phyloP scores from a whole-genome alignment of 192 early-diverging fungal genomes.

The Linnemannia zychae region DNA sequence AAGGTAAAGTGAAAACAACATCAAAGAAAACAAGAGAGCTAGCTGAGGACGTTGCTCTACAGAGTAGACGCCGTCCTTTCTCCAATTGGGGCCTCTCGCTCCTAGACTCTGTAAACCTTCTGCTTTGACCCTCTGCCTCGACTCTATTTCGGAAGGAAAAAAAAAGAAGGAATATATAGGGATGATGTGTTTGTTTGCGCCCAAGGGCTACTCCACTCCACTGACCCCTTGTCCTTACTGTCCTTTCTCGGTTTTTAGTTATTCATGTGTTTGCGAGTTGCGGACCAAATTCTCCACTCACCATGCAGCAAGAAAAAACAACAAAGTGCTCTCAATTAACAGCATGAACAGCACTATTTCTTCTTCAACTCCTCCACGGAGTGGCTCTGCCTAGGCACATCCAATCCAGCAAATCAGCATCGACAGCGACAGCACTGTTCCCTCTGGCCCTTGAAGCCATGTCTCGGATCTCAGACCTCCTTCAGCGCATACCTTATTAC shows the following conservation, averaged over 20 bases:
- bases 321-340: neutral
- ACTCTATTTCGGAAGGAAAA: neutral
- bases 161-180: neutral
- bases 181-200: neutral
- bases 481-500: neutral
- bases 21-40: neutral
- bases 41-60: neutral
- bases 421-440: constrained; percentile 5
- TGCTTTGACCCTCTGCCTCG: constrained; percentile 6
- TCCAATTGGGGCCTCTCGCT: neutral
- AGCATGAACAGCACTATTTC: too few species aligned
- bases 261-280: neutral
- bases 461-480: constrained; percentile 2
- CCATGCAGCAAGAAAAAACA: neutral
- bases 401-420: neutral
- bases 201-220: neutral
- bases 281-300: neutral
- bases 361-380: constrained; percentile 1
- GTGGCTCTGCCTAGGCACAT: constrained; percentile 2
- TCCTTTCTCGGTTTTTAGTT: neutral
- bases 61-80: neutral
- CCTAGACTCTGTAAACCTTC: neutral
- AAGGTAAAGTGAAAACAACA: neutral
- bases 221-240: neutral
- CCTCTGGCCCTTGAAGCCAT: neutral